A percentile compares a stretch with the other conserved stretches of the same genome.
phyloP scores from a whole-genome alignment of 345 rosid genomes.

The Populus simonii region DNA sequence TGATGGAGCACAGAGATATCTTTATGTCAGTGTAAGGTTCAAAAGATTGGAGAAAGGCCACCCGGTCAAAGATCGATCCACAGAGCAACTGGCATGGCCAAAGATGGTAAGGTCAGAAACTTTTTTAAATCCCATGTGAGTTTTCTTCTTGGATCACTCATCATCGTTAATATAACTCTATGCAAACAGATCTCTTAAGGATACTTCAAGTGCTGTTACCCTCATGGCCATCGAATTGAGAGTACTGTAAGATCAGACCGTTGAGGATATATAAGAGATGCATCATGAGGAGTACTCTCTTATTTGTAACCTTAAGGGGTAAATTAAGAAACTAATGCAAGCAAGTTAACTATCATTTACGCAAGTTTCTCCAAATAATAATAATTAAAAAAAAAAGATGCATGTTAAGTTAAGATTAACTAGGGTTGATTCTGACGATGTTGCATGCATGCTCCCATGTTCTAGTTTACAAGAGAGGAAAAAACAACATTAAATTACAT shows the following conservation, averaged over 20 bases:
- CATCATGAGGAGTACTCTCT: neutral
- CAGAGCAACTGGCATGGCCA: neutral
- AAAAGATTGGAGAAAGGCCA: neutral
- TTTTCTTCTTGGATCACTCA: conserved; percentile 11
- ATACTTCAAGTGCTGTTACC: neutral
- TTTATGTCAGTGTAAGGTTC: neutral
- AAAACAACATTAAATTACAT: too few species aligned
- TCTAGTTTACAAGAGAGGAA: too few species aligned
- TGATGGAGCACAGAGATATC: neutral
- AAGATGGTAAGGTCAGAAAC: neutral
- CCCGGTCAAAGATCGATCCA: neutral
- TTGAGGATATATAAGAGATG: neutral
- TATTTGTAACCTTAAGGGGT: neutral
- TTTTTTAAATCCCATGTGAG: neutral
- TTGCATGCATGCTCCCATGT: too few species aligned
- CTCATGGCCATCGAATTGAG: neutral
- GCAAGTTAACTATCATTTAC: too few species aligned
- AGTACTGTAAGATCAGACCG: neutral
- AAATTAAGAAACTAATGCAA: too few species aligned
- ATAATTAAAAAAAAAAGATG: too few species aligned
- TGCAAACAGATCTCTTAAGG: neutral
- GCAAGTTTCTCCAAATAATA: too few species aligned
- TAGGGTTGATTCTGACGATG: too few species aligned
- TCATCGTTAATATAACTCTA: neutral
- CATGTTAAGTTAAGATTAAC: too few species aligned